Evolutionary conservation across 352 stramenopile genomes (phyloP).

Genomic region (Nothophytophthora sp.): DNA sequence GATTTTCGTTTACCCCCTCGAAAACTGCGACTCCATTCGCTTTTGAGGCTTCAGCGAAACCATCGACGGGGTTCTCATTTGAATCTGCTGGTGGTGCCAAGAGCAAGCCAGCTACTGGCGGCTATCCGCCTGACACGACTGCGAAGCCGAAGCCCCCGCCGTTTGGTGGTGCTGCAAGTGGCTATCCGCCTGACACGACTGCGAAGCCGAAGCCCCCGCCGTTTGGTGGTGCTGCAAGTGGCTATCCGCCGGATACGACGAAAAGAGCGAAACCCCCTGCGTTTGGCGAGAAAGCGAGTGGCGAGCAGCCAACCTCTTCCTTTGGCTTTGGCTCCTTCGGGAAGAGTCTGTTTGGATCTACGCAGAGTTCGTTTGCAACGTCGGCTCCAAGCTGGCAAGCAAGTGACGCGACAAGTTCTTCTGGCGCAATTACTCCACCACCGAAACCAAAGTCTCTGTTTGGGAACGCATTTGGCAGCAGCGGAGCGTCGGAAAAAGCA

Average conservation of each 20-base stretch:
- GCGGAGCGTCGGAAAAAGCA: conserved; percentile 6
- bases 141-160: conserved; percentile 29
- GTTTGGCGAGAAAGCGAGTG: conserved; percentile 19
- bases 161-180: conserved; percentile 16
- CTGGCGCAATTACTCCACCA: conserved; percentile 7
- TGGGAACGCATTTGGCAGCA: conserved; percentile 17
- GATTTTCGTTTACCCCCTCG: conserved; percentile 40
- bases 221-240: conserved; percentile 18
- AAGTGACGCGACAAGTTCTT: not conserved
- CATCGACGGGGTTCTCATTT: conserved; percentile 6
- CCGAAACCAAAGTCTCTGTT: conserved; percentile 18
- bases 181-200: conserved; percentile 43
- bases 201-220: conserved; percentile 32
- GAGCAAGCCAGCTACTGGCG: too few species aligned
- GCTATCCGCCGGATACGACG: conserved; percentile 42
- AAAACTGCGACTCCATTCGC: not conserved
- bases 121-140: conserved; percentile 42
- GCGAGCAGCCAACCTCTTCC: conserved; percentile 17
- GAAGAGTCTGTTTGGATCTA: conserved; percentile 24
- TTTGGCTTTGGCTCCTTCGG: conserved; percentile 32
- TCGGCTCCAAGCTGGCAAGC: conserved; percentile 1
- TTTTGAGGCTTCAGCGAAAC: not conserved
- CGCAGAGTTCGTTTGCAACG: conserved; percentile 2
- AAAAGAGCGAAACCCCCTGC: conserved; percentile 29
- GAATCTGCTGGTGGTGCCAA: conserved; percentile 1